These are phyloP conservation scores for Coemansia asiatica DNA, from an alignment of 192 early-diverging fungal genomes.

Conservation along the genomic window DNA sequence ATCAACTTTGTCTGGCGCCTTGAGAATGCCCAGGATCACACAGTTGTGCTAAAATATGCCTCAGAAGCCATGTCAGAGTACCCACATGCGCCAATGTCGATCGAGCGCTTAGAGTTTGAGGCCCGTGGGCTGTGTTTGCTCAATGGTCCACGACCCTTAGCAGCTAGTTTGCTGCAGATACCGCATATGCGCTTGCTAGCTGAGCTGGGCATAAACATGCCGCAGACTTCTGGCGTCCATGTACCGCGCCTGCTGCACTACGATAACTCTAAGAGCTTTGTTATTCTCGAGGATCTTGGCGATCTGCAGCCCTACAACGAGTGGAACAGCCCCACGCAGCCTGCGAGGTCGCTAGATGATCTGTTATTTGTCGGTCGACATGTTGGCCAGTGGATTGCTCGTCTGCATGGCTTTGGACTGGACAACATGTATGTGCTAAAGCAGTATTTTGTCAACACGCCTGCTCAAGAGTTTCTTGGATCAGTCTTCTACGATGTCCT, in stretches of 20 bases:
- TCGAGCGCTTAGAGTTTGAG: conserved; percentile 39
- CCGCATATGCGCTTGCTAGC: not conserved
- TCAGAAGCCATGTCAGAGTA: not conserved
- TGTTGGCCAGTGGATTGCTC: conserved; percentile 30
- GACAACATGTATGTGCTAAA: conserved; percentile 5
- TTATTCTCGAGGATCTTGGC: conserved; percentile 35
- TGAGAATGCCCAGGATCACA: conserved; percentile 1
- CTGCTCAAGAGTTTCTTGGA: conserved; percentile 16
- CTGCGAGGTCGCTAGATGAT: not conserved
- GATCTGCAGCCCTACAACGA: conserved; percentile 14
- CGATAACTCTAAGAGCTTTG: conserved; percentile 15
- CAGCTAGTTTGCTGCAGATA: not conserved
- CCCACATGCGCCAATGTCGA: conserved; percentile 13
- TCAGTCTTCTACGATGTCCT: conserved; percentile 21
- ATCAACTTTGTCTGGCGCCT: conserved; percentile 41
- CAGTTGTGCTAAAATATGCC: conserved; percentile 35
- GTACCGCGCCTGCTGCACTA: conserved; percentile 27
- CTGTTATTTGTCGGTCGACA: conserved; percentile 19
- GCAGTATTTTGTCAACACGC: conserved; percentile 16
- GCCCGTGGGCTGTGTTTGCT: conserved; percentile 29
- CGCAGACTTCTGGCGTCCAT: not conserved
- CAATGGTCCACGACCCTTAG: not conserved
- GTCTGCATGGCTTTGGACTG: conserved; percentile 28
- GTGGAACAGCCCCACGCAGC: conserved; percentile 10
- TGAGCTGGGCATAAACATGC: not conserved